Evolutionary conservation across 163 green algal species (phyloP).

Genomic region (Chloroidium sp.): DNA sequence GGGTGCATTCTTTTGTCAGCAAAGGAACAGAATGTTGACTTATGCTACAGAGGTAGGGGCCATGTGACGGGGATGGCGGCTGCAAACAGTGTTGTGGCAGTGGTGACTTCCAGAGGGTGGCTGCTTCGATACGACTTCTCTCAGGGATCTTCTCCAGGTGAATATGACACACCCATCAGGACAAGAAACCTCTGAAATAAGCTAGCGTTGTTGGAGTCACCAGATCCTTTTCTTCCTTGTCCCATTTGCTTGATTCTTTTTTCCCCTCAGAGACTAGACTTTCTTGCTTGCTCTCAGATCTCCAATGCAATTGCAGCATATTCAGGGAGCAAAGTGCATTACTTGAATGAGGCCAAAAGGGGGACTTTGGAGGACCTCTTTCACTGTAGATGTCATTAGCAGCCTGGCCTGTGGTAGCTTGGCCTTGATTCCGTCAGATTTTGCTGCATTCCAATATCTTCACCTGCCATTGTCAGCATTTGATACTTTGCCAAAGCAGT

Average conservation of each 20-base stretch:
- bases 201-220: neutral
- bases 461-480: neutral
- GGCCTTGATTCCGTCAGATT: too few species aligned
- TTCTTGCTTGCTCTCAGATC: neutral
- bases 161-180: neutral
- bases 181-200: neutral
- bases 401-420: too few species aligned
- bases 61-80: constrained; percentile 50
- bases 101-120: constrained; percentile 64
- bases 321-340: neutral
- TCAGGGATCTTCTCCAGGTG: constrained; percentile 18
- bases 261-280: neutral
- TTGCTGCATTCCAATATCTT: too few species aligned
- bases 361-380: too few species aligned
- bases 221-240: neutral
- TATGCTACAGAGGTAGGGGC: constrained; percentile 52
- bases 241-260: neutral
- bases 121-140: constrained; percentile 64
- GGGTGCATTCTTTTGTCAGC: neutral
- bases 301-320: neutral
- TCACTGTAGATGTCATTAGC: too few species aligned
- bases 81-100: constrained; percentile 46
- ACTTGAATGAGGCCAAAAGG: too few species aligned
- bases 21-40: neutral
- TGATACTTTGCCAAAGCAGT: neutral